Percentiles rank a stretch among this genome's conserved stretches.
These are phyloP conservation scores for Scheffersomyces titani DNA, from an alignment of 1,139 yeast genomes.

Conservation along the genomic window DNA sequence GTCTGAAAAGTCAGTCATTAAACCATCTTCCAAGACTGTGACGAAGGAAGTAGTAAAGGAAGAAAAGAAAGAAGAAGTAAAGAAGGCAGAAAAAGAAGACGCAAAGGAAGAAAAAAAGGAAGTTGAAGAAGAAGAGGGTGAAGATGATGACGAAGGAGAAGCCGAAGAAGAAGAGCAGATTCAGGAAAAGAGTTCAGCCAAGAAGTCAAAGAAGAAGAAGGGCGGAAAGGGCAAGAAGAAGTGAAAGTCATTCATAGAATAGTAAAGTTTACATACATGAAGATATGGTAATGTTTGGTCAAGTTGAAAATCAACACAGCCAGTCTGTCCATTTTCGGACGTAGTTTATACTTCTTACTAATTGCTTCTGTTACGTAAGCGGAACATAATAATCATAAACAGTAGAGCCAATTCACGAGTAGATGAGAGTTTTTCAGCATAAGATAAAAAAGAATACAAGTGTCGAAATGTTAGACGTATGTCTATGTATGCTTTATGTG, in stretches of 20 bases:
- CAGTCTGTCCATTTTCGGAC: too few relatives aligned
- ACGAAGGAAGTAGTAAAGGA: constrained; percentile 4
- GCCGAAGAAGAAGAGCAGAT: constrained; percentile 3
- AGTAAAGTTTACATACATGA: not conserved
- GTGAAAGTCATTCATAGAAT: not conserved
- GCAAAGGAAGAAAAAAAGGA: not conserved
- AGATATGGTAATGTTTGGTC: not conserved
- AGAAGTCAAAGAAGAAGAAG: constrained; percentile 1
- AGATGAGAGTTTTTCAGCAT: not conserved
- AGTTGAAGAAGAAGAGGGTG: constrained; percentile 1
- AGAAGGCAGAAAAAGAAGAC: not conserved
- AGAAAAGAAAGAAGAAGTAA: constrained; percentile 1
- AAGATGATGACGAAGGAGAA: constrained; percentile 1
- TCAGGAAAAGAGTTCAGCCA: not conserved
- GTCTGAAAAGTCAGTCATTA: constrained; percentile 11
- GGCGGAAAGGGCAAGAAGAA: constrained; percentile 5
- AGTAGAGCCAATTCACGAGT: not conserved
- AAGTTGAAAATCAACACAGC: not conserved
- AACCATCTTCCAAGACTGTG: not conserved
- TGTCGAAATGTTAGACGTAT: not conserved
- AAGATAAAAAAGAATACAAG: not conserved
- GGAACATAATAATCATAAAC: not conserved
- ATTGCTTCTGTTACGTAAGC: not conserved
- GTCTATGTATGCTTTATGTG: not conserved
- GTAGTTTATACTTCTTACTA: not conserved